Evolutionary conservation across 345 rosid genomes (phyloP), one percentile per base, ranked within the genome.

Genomic region (Orychophragmus violaceus): DNA sequence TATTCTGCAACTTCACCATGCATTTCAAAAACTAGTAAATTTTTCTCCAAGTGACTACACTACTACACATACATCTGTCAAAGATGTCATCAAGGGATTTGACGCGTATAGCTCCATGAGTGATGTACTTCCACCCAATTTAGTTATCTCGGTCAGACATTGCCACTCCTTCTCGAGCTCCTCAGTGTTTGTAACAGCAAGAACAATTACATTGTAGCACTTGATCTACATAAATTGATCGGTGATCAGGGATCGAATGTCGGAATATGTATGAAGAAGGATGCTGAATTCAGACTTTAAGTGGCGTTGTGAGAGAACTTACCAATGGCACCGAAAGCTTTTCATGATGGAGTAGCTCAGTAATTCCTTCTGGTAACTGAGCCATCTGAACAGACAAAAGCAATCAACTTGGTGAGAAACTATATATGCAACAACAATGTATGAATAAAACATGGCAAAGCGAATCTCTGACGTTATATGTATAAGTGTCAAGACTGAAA

Each of bases 281-380:
- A 11, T 37, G 5, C 5, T 41, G 54, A 72, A 22, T 14, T 18
- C 2, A 51, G 21, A 33, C 45, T 55, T 17, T 22, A 5, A 45
- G 8, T 28, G 24, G 30, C 13, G 64, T 32, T 61, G 56, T 68
- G 24, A 51, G 60, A 66, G 32, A 11, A 76, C 76, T 45, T 81
- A 94, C 99, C 95, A 91, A 67, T 72, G 99, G 99, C 52, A 94
- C 83, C 9, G 81, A 72, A 74, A 90, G 87, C 83, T 80, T 83
- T 69, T 90, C 89, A 68, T 90, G 95, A 78, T 88, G 97, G 75
- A 94, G 70, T 51, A 94, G 71, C 74, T 90, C 97, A 14, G 99
- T 90, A 68, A 88, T 85, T 49, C 96, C 96, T 82, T 90, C 99
- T 0, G 99, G 99, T 77, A 94, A 78, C 78, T 84, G 84, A 71